A percentile compares a stretch with the other conserved stretches of the same genome.
Conservation (phyloP, 2,329 filamentous ascomycete genomes). For the Emmonsia crescens region DNA sequence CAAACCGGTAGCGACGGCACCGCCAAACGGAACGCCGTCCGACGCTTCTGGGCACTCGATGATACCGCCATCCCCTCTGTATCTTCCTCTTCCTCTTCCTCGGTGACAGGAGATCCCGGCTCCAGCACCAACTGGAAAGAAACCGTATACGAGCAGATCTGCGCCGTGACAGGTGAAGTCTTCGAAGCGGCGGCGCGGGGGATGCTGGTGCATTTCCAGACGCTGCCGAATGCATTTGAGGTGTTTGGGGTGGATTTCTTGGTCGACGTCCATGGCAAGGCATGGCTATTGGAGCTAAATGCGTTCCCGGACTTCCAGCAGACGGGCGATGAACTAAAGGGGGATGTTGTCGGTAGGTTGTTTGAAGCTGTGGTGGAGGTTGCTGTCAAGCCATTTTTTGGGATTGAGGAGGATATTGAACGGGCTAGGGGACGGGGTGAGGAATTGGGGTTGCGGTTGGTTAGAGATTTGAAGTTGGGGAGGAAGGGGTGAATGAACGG, state of each 20-base stretch:
- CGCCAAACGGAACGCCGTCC: conserved; percentile 55
- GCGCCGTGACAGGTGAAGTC: conserved; percentile 58
- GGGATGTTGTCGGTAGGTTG: conserved; percentile 58
- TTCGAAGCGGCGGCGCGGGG: conserved; percentile 78
- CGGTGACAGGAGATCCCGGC: conserved; percentile 3
- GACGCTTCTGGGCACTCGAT: conserved; percentile 62
- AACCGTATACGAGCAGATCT: conserved; percentile 63
- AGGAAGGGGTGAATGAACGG: conserved; percentile 18
- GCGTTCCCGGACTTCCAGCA: conserved; percentile 94
- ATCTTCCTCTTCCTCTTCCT: conserved; percentile 12
- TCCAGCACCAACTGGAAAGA: conserved; percentile 40
- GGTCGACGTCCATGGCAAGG: conserved; percentile 52
- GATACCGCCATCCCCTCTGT: conserved; percentile 21
- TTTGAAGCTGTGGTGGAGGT: conserved; percentile 63
- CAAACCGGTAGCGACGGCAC: conserved; percentile 45
- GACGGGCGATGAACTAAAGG: conserved; percentile 65
- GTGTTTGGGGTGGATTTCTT: conserved; percentile 86
- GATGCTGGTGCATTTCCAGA: conserved; percentile 87
- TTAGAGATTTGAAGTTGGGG: conserved; percentile 33
- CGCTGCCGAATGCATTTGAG: conserved; percentile 80
- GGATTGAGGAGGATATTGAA: conserved; percentile 3
- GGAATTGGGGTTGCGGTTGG: conserved; percentile 23
- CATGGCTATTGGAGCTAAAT: conserved; percentile 84
- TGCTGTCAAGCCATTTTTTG: conserved; percentile 61
- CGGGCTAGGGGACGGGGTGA: conserved; percentile 9